These are phyloP conservation scores for Henckelia pumila DNA, from an alignment of 257 asterid genomes.

Conservation along the genomic window DNA sequence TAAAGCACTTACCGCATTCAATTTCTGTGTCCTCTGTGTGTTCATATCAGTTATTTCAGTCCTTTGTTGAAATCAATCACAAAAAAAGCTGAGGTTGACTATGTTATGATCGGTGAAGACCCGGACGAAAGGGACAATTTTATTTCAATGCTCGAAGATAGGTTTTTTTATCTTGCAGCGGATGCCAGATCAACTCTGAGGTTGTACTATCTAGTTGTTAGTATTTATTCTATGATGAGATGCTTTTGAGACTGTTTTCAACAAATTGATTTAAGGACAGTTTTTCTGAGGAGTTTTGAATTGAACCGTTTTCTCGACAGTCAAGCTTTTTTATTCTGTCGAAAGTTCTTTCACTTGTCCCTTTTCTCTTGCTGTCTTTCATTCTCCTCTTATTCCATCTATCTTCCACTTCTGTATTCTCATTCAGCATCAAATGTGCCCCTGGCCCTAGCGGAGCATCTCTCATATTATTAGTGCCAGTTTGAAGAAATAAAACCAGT, in stretches of 20 bases:
- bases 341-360: neutral
- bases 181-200: slow-evolving; percentile 91
- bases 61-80: slow-evolving; percentile 85
- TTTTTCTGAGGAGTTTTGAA: neutral
- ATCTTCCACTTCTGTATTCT: too few relatives aligned
- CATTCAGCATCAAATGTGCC: neutral
- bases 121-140: slow-evolving; percentile 79
- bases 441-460: neutral
- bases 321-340: neutral
- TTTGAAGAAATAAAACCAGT: neutral
- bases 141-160: slow-evolving; percentile 75
- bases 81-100: slow-evolving; percentile 56
- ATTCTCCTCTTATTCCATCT: too few relatives aligned
- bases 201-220: slow-evolving; percentile 34
- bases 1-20: neutral
- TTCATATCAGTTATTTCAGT: slow-evolving; percentile 75
- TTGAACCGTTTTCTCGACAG: neutral
- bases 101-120: slow-evolving; percentile 70
- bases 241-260: neutral
- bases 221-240: neutral
- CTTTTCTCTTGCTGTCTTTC: neutral
- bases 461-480: neutral
- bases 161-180: slow-evolving; percentile 93
- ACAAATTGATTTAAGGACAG: neutral
- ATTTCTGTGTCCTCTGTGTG: neutral